These are phyloP conservation scores for Pseudogymnoascus pannorum DNA, from an alignment of 2,329 filamentous ascomycete genomes.

Conservation along the genomic window DNA sequence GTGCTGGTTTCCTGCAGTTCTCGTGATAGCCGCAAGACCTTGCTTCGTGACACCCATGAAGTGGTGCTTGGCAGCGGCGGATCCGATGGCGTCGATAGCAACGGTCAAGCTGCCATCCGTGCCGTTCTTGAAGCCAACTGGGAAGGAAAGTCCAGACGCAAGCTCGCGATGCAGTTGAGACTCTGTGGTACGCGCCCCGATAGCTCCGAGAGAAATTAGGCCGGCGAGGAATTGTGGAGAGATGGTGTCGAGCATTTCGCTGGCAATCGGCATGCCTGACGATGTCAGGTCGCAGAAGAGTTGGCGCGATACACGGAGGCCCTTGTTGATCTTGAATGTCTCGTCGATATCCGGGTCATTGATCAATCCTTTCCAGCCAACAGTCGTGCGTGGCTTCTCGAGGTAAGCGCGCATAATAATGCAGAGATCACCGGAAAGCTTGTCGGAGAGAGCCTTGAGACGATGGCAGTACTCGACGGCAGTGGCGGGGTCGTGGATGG, in stretches of 20 bases:
- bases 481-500: slow-evolving; percentile 84
- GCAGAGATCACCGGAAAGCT: slow-evolving; percentile 74
- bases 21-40: slow-evolving; percentile 87
- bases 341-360: slow-evolving; percentile 98
- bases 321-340: slow-evolving; percentile 98
- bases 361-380: slow-evolving; percentile 98
- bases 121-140: slow-evolving; percentile 98
- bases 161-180: slow-evolving; percentile 94
- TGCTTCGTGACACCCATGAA: slow-evolving; percentile 99
- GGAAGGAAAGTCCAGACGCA: slow-evolving; percentile 90
- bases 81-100: slow-evolving; percentile 91
- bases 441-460: slow-evolving; percentile 69
- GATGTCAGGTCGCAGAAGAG: slow-evolving; percentile 86
- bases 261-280: slow-evolving; percentile 87
- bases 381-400: slow-evolving; percentile 95
- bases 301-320: slow-evolving; percentile 82
- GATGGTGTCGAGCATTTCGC: slow-evolving; percentile 98
- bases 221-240: slow-evolving; percentile 96
- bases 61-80: slow-evolving; percentile 79
- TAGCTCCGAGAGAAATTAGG: slow-evolving; percentile 88
- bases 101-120: slow-evolving; percentile 88
- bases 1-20: slow-evolving; percentile 89
- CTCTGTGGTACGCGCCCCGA: slow-evolving; percentile 93
- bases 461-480: slow-evolving; percentile 83
- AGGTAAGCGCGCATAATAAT: slow-evolving; percentile 99